Conservation (phyloP, 306 rosid species). For the Parietaria judaica region DNA sequence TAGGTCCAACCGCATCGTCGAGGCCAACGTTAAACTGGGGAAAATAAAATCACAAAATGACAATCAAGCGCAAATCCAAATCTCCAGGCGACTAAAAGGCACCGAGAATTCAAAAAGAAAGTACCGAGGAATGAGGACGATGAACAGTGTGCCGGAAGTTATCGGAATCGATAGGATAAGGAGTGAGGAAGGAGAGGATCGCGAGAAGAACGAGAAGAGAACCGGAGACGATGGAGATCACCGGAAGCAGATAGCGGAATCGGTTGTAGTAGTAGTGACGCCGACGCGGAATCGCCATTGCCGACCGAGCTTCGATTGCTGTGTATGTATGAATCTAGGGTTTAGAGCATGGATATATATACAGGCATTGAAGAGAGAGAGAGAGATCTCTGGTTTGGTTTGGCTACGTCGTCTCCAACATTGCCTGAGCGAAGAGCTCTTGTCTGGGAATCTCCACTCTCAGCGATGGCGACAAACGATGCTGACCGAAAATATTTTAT, state of each 20-base stretch:
- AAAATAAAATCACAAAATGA: slow-evolving; percentile 13
- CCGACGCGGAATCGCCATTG: slow-evolving; percentile 77
- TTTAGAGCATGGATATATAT: neutral
- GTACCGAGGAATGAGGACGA: slow-evolving; percentile 44
- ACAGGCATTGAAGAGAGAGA: neutral
- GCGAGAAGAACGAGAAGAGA: slow-evolving; percentile 61
- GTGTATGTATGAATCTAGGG: neutral
- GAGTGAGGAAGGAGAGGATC: slow-evolving; percentile 76
- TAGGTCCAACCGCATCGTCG: slow-evolving; percentile 28
- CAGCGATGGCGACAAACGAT: slow-evolving; percentile 15
- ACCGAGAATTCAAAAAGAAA: slow-evolving; percentile 1
- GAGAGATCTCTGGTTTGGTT: slow-evolving; percentile 10
- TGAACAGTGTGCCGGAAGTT: slow-evolving; percentile 26
- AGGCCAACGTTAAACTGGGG: slow-evolving; percentile 27
- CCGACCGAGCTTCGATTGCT: neutral
- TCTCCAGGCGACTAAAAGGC: neutral
- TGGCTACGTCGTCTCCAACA: slow-evolving; percentile 12
- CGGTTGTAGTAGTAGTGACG: slow-evolving; percentile 64
- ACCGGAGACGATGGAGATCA: slow-evolving; percentile 54
- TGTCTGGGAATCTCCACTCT: slow-evolving; percentile 9
- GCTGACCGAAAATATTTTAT: too few relatives aligned
- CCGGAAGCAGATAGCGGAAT: slow-evolving; percentile 47
- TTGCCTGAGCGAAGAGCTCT: slow-evolving; percentile 8
- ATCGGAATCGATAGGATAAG: slow-evolving; percentile 54
- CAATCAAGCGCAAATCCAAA: slow-evolving; percentile 2